Base-by-base conservation (phyloP, 1,284 basidiomycete species). In the Volvariella volvacea region DNA sequence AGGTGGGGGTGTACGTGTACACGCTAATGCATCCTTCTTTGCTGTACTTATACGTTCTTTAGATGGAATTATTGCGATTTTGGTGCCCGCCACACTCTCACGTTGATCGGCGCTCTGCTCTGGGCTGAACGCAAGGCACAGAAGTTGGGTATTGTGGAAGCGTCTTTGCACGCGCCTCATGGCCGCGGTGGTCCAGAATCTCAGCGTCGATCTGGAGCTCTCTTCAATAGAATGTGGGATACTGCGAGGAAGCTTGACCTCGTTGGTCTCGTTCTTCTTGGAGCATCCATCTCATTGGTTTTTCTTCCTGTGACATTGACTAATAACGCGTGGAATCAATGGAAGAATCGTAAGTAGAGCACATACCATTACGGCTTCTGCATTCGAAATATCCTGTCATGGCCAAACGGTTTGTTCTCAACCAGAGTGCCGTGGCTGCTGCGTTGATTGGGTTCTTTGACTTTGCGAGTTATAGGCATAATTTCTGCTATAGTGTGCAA, bases 51-150 rank as follows among this genome's bases (percentile, higher is more conserved):
- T 46, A 32, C 22, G 32, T 16, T 39, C 28, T 45, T 17, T 43
- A 80, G 78, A 87, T 55, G 83, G 74, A 40, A 84, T 88, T 78
- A 83, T 78, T 57, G 78, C 71, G 39, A 76, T 81, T 50, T 66
- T 83, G 30, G 64, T 82, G 20, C 80, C 80, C 1, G 65, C 63
- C 2, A 57, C 76, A 0, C 67, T 83, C 22, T 54, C 68, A 1
- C 80, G 3, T 69, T 82, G 41, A 83, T 88, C 52, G 46, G 71
- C 46, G 80, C 78, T 12, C 76, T 90, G 10, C 64, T 83, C 43
- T 88, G 84, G 84, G 81, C 81, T 0, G 84, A 90, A 56, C 55
- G 60, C 43, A 80, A 78, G 59, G 80, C 82, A 3, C 74, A 70
- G 55, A 71, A 67, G 49, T 62, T 74, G 17, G 73, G 73, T 2